phyloP scores from a whole-genome alignment of 257 asterid species.

The Dorcoceras hygrometricum region DNA sequence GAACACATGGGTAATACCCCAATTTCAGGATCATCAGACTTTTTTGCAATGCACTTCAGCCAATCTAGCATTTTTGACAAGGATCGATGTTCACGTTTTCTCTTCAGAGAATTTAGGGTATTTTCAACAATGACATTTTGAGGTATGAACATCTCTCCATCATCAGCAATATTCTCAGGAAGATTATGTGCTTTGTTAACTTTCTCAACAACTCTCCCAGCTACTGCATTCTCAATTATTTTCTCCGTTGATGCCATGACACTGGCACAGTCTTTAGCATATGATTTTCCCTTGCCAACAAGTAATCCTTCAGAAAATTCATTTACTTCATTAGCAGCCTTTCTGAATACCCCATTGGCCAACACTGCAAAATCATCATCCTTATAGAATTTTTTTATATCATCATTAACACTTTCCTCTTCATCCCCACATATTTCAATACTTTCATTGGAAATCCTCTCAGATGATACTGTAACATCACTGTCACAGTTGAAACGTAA shows the following conservation, averaged over 20 bases:
- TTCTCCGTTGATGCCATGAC: conserved; percentile 21
- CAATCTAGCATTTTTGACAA: conserved; percentile 55
- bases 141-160: conserved; percentile 9
- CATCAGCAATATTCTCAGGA: conserved; percentile 26
- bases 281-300: conserved; percentile 19
- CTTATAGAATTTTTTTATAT: not conserved
- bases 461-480: not conserved
- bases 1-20: conserved; percentile 52
- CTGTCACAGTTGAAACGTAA: not conserved
- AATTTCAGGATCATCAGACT: conserved; percentile 41
- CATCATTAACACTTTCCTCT: conserved; percentile 3
- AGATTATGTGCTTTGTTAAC: conserved; percentile 18
- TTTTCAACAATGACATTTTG: conserved; percentile 21
- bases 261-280: conserved; percentile 12
- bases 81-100: conserved; percentile 45
- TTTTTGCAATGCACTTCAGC: conserved; percentile 49
- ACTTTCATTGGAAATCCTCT: not conserved
- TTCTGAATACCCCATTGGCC: conserved; percentile 26
- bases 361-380: conserved; percentile 25
- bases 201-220: conserved; percentile 5
- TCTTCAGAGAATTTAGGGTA: conserved; percentile 41
- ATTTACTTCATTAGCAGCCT: conserved; percentile 21
- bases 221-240: not conserved
- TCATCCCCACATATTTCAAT: conserved; percentile 10
- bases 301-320: conserved; percentile 19